Conservation (phyloP, 176 grass and related monocot genomes). For the Triticum urartu region DNA sequence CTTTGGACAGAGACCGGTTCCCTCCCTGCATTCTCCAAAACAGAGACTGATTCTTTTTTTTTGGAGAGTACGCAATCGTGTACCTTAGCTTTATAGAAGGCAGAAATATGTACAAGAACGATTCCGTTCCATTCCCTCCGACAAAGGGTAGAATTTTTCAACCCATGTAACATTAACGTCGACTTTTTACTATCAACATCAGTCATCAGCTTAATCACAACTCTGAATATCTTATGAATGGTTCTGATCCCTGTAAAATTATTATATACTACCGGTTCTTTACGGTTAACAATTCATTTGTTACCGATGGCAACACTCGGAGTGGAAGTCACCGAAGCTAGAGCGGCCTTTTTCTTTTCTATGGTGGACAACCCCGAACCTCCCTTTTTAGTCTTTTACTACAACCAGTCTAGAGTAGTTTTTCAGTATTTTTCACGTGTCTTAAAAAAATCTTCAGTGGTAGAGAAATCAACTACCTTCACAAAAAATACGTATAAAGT, state of each 20-base stretch:
- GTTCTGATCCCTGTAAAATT: background rate
- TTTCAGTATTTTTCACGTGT: no score
- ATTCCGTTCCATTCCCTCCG: background rate
- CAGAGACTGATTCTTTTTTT: no score
- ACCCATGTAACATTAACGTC: background rate
- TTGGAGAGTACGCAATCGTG: no score
- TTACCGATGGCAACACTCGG: background rate
- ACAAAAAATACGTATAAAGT: no score
- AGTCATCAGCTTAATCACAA: background rate
- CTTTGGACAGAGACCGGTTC: background rate
- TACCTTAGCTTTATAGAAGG: no score
- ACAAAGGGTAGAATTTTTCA: background rate
- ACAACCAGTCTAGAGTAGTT: no score
- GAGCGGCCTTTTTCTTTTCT: no score
- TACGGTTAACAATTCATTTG: background rate
- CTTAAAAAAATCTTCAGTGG: no score
- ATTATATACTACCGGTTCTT: background rate
- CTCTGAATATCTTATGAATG: background rate
- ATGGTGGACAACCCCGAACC: no score
- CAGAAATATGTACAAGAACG: no score
- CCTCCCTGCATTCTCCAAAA: background rate
- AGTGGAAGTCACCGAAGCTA: background rate
- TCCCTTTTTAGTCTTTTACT: no score
- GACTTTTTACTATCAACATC: slow-evolving; percentile 8
- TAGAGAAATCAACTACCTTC: no score